Conservation (phyloP, 345 rosid genomes). For the Gossypium bickii region DNA sequence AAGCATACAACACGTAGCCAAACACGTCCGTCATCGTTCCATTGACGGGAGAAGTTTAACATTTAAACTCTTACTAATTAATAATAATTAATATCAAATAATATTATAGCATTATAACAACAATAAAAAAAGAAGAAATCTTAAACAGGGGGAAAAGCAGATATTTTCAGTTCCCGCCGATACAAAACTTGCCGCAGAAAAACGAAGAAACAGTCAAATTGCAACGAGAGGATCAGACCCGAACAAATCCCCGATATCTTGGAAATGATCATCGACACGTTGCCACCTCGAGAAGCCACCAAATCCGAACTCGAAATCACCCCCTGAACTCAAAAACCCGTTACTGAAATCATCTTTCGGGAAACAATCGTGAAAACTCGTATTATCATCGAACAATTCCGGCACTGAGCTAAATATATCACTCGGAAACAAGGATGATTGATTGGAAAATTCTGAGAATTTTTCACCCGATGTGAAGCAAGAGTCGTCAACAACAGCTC, state of each 20-base stretch:
- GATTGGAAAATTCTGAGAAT: conserved; percentile 40
- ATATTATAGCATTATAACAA: background rate
- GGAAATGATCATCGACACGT: conserved; percentile 48
- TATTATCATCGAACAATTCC: conserved; percentile 35
- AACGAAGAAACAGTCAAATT: conserved; percentile 19
- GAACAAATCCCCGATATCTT: conserved; percentile 71
- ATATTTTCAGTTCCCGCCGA: conserved; percentile 36
- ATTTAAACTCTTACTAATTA: conserved; percentile 19
- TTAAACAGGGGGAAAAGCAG: conserved; percentile 17
- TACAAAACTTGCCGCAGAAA: conserved; percentile 41
- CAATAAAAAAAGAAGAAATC: background rate
- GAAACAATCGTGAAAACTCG: conserved; percentile 21
- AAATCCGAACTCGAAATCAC: conserved; percentile 44
- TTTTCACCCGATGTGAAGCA: conserved; percentile 26
- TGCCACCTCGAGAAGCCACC: conserved; percentile 45
- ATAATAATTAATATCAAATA: background rate
- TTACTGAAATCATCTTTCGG: conserved; percentile 35
- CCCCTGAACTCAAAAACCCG: conserved; percentile 25
- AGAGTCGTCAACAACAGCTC: conserved; percentile 24
- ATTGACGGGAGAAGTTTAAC: conserved; percentile 28
- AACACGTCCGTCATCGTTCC: conserved; percentile 56
- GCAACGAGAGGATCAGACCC: conserved; percentile 63
- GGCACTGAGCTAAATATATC: conserved; percentile 50
- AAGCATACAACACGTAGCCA: conserved; percentile 30
- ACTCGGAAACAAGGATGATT: conserved; percentile 28